A percentile compares a stretch with the other conserved stretches of the same genome.
Conservation (phyloP, 805 yeast genomes). For the Myxozyma neglecta region DNA sequence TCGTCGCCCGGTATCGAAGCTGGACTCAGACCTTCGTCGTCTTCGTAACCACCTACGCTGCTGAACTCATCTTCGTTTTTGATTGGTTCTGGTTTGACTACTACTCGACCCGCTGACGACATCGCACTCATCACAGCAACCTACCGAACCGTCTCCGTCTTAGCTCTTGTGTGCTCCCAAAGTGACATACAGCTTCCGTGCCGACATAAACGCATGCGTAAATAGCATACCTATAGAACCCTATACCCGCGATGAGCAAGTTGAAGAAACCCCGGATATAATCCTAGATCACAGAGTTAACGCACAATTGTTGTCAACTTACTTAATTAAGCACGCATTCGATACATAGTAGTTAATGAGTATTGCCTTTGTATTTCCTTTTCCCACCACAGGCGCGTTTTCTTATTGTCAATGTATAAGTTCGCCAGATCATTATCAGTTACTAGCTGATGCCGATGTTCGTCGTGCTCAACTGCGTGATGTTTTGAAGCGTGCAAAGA, state of each 20-base stretch:
- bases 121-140: not conserved
- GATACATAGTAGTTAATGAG: slow-evolving; percentile 26
- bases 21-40: slow-evolving; percentile 43
- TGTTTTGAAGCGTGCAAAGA: slow-evolving; percentile 37
- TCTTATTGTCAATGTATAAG: slow-evolving; percentile 31
- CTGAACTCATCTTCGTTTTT: slow-evolving; percentile 5
- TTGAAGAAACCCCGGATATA: too few relatives aligned
- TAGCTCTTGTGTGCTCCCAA: not conserved
- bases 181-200: not conserved
- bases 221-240: not conserved
- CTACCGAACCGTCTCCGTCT: not conserved
- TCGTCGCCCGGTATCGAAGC: slow-evolving; percentile 35
- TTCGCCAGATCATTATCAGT: slow-evolving; percentile 31
- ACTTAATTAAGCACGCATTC: too few relatives aligned
- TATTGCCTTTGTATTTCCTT: slow-evolving; percentile 32
- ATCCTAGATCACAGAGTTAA: too few relatives aligned
- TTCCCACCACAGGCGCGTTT: slow-evolving; percentile 38
- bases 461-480: slow-evolving; percentile 38
- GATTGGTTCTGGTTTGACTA: slow-evolving; percentile 7
- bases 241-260: not conserved
- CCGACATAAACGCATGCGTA: not conserved
- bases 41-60: slow-evolving; percentile 38
- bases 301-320: too few relatives aligned
- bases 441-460: slow-evolving; percentile 36
- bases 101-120: slow-evolving; percentile 10